Conservation (phyloP, 2,329 filamentous ascomycete genomes). For the Aspergillus brunneoviolaceus region DNA sequence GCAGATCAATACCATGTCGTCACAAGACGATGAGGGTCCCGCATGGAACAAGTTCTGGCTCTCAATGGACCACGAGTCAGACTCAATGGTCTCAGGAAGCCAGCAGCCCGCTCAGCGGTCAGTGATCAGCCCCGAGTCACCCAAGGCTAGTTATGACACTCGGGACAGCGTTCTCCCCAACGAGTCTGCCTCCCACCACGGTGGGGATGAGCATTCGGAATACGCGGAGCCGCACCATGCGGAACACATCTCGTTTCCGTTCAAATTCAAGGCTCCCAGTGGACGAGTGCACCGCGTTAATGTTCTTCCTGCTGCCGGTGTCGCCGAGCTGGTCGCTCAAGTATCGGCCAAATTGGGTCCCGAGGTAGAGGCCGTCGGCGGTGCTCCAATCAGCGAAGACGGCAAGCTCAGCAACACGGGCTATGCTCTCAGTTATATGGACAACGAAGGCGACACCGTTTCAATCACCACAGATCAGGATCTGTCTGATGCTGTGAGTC, state of each 20-base stretch:
- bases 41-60: constrained; percentile 99
- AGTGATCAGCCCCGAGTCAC: constrained; percentile 75
- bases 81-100: constrained; percentile 92
- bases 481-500: constrained; percentile 80
- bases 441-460: constrained; percentile 94
- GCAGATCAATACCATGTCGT: constrained; percentile 84
- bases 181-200: constrained; percentile 92
- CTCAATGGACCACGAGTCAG: constrained; percentile 89
- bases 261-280: constrained; percentile 98
- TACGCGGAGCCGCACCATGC: constrained; percentile 58
- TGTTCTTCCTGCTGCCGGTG: constrained; percentile 74
- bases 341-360: constrained; percentile 81
- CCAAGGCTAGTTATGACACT: constrained; percentile 62
- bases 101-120: constrained; percentile 71
- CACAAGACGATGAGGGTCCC: constrained; percentile 84
- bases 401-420: constrained; percentile 74
- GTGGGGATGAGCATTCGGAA: constrained; percentile 75
- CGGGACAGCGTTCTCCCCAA: constrained; percentile 86
- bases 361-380: constrained; percentile 82
- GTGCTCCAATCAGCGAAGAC: constrained; percentile 72
- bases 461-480: constrained; percentile 96
- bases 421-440: constrained; percentile 91
- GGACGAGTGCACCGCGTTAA: constrained; percentile 92
- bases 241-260: constrained; percentile 81
- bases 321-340: constrained; percentile 72